These are phyloP conservation scores for Tulasnella calospora DNA, from an alignment of 768 basidiomycete species.

Conservation along the genomic window DNA sequence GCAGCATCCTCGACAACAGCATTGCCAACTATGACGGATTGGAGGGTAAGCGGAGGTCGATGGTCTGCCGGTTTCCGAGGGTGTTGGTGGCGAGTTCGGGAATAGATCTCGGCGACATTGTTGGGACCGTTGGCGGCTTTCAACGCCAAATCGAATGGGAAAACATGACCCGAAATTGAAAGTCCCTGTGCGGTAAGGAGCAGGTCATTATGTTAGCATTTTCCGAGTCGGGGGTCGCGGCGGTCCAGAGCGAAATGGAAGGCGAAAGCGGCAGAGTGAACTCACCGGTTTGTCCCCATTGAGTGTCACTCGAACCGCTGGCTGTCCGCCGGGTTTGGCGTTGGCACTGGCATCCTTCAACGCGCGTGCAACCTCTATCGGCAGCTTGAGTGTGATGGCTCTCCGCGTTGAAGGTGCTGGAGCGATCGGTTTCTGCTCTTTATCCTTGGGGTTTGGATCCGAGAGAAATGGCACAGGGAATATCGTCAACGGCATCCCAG, in stretches of 20 bases:
- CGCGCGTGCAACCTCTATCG: constrained; percentile 16
- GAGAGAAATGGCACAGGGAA: constrained; percentile 4
- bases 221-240: not conserved
- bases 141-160: constrained; percentile 17
- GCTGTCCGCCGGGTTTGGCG: constrained; percentile 7
- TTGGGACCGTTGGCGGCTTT: not conserved
- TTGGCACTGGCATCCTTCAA: constrained; percentile 22
- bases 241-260: constrained; percentile 16
- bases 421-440: constrained; percentile 10
- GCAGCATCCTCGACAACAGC: constrained; percentile 11
- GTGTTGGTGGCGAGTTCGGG: constrained; percentile 16
- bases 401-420: constrained; percentile 4
- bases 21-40: constrained; percentile 5
- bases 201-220: not conserved
- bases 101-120: constrained; percentile 13
- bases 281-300: constrained; percentile 24
- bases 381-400: constrained; percentile 18
- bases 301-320: constrained; percentile 19
- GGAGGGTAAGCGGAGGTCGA: constrained; percentile 10
- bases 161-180: constrained; percentile 17
- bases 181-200: constrained; percentile 11
- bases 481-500: constrained; percentile 11
- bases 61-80: constrained; percentile 23
- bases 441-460: not conserved
- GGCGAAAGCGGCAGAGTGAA: not conserved